Base-by-base conservation (phyloP, 2,329 filamentous ascomycete genomes). In the Penicillium sp. region DNA sequence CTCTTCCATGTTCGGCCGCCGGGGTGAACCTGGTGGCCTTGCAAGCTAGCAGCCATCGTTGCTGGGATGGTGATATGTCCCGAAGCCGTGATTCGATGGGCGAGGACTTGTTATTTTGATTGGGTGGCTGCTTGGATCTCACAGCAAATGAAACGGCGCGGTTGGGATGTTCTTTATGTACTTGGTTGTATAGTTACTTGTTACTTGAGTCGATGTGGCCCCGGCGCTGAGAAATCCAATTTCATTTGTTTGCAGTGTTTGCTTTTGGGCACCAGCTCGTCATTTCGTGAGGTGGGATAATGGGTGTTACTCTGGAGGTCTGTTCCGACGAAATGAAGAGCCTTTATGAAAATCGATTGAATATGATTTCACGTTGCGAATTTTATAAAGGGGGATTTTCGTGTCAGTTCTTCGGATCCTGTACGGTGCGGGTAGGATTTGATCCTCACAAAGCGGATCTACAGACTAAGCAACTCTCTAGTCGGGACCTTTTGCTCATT, bases 1-100 rank as follows among this genome's bases (percentile, higher is more conserved):
- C 60, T 64, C 65, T 66, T 62, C 72, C 74, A 81, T 69, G 65
- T 66, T 60, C 60, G 62, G 27, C 63, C 64, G n/a, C 60, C 58
- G 7, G 60, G 56, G 28, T 63, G 61, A 10, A 60, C 55, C 25
- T 61, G 53, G 23, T 57, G 52, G 6, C 54, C 58, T 44, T 59
- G 52, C 24, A 47, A 47, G 40, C 42, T 38, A 10, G 53, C 55
- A 18, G 54, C 56, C 54, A 62, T 59, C 32, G 41, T 25, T 28
- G 20, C 13, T 6, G 24, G 24, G 20, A 28, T 20, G 24, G 28
- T 18, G 24, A 35, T 44, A 40, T 40, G 23, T 40, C 10, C 38
- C 13, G 23, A 40, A n/a, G 23, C 38, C 27, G 10, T 40, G 38
- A 10, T 27, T 27, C 23, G 38, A 39, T 24, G 37, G 4, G 41